phyloP scores from a whole-genome alignment of 2,329 filamentous ascomycete species.

The Talaromyces sp. region DNA sequence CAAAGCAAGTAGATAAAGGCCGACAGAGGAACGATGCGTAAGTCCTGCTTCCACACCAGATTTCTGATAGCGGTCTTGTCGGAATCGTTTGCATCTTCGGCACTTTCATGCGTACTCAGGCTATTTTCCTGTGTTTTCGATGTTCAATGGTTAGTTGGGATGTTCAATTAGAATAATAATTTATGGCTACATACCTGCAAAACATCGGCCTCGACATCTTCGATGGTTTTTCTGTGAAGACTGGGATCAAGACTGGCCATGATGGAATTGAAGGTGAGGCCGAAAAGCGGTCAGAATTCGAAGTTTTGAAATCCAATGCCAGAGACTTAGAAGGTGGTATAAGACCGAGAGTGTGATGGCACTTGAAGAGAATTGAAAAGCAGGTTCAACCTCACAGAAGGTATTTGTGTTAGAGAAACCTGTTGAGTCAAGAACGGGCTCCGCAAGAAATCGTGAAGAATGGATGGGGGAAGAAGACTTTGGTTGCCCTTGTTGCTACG shows the following conservation, averaged over 20 bases:
- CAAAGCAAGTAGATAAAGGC: conserved; percentile 65
- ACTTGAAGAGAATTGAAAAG: not conserved
- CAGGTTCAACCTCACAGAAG: not conserved
- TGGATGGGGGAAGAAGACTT: not conserved
- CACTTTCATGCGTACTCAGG: not conserved
- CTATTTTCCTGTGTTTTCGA: not conserved
- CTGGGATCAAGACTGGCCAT: not conserved
- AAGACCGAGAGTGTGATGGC: not conserved
- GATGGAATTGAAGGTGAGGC: not conserved
- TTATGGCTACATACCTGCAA: not conserved
- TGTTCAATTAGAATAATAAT: not conserved
- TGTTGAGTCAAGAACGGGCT: not conserved
- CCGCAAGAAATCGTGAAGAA: not conserved
- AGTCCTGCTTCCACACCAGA: conserved; percentile 58
- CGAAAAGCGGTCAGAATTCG: not conserved
- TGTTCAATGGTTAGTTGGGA: not conserved
- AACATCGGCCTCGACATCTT: conserved; percentile 8
- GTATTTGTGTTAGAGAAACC: not conserved
- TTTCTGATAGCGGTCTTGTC: conserved; percentile 5
- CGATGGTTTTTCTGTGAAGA: not conserved
- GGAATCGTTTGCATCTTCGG: not conserved
- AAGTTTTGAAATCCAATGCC: not conserved
- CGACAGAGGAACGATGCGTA: conserved; percentile 63
- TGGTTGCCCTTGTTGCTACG: not conserved
- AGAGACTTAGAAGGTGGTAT: not conserved